Evolutionary conservation across 2,329 filamentous ascomycete genomes (phyloP).

Genomic region (Hypoxylon sp.): DNA sequence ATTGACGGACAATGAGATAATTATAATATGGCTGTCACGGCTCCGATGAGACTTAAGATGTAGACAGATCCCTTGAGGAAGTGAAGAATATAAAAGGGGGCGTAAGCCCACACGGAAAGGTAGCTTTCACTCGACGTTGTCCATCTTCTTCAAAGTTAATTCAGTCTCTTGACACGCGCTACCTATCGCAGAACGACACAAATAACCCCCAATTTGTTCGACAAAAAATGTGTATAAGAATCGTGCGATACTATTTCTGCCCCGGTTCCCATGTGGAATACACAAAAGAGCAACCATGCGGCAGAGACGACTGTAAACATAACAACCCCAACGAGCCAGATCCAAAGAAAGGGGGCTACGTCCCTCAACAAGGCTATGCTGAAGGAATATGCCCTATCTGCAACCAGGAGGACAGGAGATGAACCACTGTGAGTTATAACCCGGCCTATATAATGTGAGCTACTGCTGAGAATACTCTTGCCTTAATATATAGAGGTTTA

Average conservation of each 20-base stretch:
- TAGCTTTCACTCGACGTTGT: not conserved
- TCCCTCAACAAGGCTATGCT: not conserved
- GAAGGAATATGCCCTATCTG: conserved; percentile 20
- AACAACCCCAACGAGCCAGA: conserved; percentile 5
- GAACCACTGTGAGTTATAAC: conserved; percentile 1
- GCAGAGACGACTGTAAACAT: not conserved
- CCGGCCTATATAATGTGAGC: not conserved
- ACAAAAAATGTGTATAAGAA: conserved; percentile 9
- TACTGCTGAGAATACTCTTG: not conserved
- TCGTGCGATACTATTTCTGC: conserved; percentile 1
- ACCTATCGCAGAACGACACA: not conserved
- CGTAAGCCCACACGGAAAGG: not conserved
- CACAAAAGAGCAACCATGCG: conserved; percentile 10
- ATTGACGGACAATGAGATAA: conserved; percentile 7
- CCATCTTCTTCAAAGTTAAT: not conserved
- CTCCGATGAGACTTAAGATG: not conserved
- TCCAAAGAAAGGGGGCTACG: not conserved
- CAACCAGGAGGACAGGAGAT: conserved; percentile 11
- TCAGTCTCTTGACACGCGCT: not conserved
- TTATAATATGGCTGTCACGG: not conserved
- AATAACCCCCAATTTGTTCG: not conserved
- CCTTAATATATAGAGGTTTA: not conserved
- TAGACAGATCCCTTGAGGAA: not conserved
- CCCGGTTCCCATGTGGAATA: conserved; percentile 5
- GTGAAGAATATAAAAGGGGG: not conserved